Percentiles rank a stretch among this genome's conserved stretches.
Evolutionary conservation across 1,139 yeast species (phyloP).

Genomic region (Suhomyces chickasaworum): DNA sequence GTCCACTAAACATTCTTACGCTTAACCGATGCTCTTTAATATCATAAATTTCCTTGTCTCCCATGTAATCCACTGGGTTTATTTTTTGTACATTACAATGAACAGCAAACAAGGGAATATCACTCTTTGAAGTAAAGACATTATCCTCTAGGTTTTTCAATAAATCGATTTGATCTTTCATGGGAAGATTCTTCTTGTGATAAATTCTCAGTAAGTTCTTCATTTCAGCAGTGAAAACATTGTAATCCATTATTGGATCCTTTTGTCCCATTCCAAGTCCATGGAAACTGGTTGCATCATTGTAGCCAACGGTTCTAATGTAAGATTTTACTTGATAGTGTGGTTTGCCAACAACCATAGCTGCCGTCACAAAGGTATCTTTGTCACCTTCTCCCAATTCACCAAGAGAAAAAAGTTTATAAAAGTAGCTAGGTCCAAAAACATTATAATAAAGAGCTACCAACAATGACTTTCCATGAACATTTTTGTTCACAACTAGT

Average conservation of each 20-base stretch:
- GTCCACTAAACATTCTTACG: constrained; percentile 33
- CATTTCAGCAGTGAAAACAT: constrained; percentile 19
- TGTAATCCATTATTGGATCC: constrained; percentile 32
- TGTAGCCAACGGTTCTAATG: constrained; percentile 36
- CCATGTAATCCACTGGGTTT: constrained; percentile 33
- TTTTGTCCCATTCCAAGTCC: constrained; percentile 47
- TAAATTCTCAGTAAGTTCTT: constrained; percentile 13
- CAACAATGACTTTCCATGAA: constrained; percentile 53
- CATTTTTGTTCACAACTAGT: constrained; percentile 51
- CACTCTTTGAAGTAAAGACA: constrained; percentile 20
- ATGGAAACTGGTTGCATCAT: constrained; percentile 27
- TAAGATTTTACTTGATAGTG: constrained; percentile 53
- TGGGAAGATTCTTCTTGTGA: constrained; percentile 14
- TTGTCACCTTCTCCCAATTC: constrained; percentile 68
- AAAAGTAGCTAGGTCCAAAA: constrained; percentile 58
- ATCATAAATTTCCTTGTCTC: constrained; percentile 29
- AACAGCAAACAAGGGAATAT: constrained; percentile 29
- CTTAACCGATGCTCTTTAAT: constrained; percentile 26
- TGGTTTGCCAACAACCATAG: constrained; percentile 43
- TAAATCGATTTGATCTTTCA: constrained; percentile 25
- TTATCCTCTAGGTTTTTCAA: constrained; percentile 23
- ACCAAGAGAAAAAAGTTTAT: constrained; percentile 59
- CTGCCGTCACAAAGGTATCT: constrained; percentile 64
- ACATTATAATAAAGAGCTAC: constrained; percentile 57
- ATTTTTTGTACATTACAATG: constrained; percentile 43